These are phyloP conservation scores for Symbiodinium pilosum DNA, from an alignment of 73 alveolate species.

Conservation along the genomic window DNA sequence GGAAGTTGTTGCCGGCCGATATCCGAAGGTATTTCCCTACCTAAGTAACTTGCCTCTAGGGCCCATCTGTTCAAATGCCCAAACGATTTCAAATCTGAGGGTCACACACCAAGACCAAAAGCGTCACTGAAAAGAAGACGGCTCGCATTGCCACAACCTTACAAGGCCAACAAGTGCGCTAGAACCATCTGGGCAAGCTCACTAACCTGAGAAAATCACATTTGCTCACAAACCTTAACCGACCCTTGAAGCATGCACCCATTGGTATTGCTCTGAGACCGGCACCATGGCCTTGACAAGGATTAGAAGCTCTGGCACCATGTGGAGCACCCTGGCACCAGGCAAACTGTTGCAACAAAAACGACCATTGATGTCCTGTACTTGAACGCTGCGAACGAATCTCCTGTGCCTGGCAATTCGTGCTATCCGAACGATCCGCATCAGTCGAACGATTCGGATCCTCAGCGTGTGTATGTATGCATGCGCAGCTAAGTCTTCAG, in stretches of 20 bases:
- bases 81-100: neutral
- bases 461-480: too few relatives aligned
- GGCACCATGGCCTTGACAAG: slow-evolving; percentile 72
- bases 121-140: slow-evolving; percentile 61
- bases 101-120: slow-evolving; percentile 49
- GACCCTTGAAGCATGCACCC: too few relatives aligned
- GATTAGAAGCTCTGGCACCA: slow-evolving; percentile 63
- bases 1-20: too few relatives aligned
- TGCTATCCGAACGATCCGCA: slow-evolving; percentile 86
- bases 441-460: slow-evolving; percentile 64
- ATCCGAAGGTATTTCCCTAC: neutral
- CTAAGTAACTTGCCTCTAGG: neutral
- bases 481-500: too few relatives aligned
- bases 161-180: neutral
- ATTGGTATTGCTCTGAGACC: too few relatives aligned
- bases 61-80: too few relatives aligned
- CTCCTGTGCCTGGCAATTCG: slow-evolving; percentile 48
- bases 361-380: too few relatives aligned
- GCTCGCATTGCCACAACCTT: slow-evolving; percentile 75
- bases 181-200: too few relatives aligned
- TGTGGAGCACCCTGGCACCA: slow-evolving; percentile 63
- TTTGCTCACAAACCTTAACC: too few relatives aligned
- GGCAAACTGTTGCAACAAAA: too few relatives aligned
- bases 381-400: too few relatives aligned
- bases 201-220: too few relatives aligned